Evolutionary conservation across 2,329 filamentous ascomycete species (phyloP).

Genomic region (Leptographium radiaticola): DNA sequence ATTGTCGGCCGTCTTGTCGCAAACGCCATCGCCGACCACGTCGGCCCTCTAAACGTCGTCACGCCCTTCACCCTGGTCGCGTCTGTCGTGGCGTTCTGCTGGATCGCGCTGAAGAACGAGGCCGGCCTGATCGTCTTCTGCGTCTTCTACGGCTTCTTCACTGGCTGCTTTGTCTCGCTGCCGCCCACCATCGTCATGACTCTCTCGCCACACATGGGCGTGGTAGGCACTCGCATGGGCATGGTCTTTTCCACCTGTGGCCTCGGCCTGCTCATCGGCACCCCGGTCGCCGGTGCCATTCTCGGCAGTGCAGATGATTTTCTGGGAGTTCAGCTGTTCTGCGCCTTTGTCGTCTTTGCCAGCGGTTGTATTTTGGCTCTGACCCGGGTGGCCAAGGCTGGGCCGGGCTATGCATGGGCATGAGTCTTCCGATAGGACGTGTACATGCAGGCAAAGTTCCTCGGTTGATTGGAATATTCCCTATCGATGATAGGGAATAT

Average conservation of each 20-base stretch:
- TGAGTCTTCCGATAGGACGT: too few species aligned
- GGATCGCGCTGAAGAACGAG: constrained; percentile 23
- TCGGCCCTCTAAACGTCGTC: constrained; percentile 26
- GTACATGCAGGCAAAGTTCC: too few species aligned
- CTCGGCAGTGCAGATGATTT: not conserved
- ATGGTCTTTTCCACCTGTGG: not conserved
- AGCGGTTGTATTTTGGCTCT: too few species aligned
- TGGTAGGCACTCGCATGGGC: not conserved
- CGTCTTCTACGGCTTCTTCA: constrained; percentile 31
- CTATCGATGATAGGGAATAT: too few species aligned
- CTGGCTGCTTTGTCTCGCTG: constrained; percentile 22
- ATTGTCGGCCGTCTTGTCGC: constrained; percentile 32
- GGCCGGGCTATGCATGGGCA: too few species aligned
- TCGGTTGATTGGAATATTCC: too few species aligned
- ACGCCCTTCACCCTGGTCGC: constrained; percentile 20
- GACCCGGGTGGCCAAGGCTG: too few species aligned
- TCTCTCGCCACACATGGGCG: not conserved
- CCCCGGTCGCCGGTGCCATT: not conserved
- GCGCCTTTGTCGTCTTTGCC: not conserved
- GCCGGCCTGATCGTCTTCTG: constrained; percentile 26
- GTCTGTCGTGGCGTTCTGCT: constrained; percentile 24
- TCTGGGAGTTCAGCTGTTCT: not conserved
- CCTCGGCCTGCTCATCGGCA: not conserved
- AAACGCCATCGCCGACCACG: constrained; percentile 28
- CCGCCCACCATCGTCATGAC: not conserved